Evolutionary conservation across 2,329 filamentous ascomycete genomes (phyloP).

Genomic region (Penicillium sp.): DNA sequence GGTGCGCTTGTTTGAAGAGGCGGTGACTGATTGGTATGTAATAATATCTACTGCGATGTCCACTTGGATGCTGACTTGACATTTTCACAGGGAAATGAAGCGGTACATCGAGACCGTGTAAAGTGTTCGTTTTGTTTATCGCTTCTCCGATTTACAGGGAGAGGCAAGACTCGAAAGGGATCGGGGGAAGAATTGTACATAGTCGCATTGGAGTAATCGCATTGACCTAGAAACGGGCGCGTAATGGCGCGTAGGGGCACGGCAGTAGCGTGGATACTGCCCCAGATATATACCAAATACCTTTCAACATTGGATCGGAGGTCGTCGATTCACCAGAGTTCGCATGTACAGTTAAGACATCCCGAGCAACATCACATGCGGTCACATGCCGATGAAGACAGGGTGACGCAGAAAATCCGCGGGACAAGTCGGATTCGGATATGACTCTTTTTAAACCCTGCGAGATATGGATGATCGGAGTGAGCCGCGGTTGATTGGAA

Average conservation of each 20-base stretch:
- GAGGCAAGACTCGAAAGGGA: not conserved
- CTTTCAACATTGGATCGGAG: not conserved
- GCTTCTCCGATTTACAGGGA: not conserved
- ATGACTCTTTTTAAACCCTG: not conserved
- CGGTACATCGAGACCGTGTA: slow-evolving; percentile 76
- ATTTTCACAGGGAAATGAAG: slow-evolving; percentile 63
- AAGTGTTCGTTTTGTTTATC: not conserved
- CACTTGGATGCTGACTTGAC: slow-evolving; percentile 15
- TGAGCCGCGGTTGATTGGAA: slow-evolving; percentile 24
- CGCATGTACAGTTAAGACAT: not conserved
- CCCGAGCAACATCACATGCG: slow-evolving; percentile 7
- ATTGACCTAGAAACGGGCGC: not conserved
- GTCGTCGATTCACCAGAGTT: not conserved
- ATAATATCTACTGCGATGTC: not conserved
- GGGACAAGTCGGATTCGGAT: slow-evolving; percentile 15
- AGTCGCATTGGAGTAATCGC: slow-evolving; percentile 1
- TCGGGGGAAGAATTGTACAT: slow-evolving; percentile 1
- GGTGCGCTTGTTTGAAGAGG: slow-evolving; percentile 86
- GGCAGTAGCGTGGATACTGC: not conserved
- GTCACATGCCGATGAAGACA: slow-evolving; percentile 14
- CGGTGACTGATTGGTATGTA: slow-evolving; percentile 91
- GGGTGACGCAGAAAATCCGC: not conserved
- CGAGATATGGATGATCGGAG: not conserved
- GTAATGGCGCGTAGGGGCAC: not conserved
- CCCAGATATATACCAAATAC: not conserved